A percentile compares a stretch with the other conserved stretches of the same genome.
Conservation (phyloP, 495 filamentous ascomycete species). For the Aspergillus affinis region DNA sequence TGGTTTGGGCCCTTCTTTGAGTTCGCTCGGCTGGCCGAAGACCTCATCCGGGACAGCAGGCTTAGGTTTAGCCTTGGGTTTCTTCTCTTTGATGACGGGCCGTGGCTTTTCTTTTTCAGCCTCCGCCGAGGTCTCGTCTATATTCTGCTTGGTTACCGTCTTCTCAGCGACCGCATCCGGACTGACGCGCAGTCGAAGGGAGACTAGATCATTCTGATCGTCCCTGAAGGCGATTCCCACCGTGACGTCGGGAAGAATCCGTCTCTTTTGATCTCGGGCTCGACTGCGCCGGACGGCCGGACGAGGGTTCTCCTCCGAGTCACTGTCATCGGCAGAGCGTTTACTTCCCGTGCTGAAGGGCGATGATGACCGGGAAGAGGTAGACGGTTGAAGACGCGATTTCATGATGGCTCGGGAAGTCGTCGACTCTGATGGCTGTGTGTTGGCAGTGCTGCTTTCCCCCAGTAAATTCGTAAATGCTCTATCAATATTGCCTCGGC, state of each 20-base stretch:
- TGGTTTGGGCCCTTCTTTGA: conserved; percentile 18
- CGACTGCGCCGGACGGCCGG: conserved; percentile 32
- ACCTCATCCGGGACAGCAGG: conserved; percentile 11
- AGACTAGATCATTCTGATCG: conserved; percentile 46
- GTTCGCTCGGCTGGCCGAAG: conserved; percentile 17
- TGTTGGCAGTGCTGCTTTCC: conserved; percentile 34
- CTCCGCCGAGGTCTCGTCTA: conserved; percentile 13
- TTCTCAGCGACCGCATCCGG: conserved; percentile 23
- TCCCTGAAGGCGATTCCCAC: conserved; percentile 49
- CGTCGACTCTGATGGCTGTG: conserved; percentile 24
- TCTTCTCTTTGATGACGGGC: conserved; percentile 10
- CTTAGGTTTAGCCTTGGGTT: conserved; percentile 11
- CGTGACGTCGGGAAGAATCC: conserved; percentile 44
- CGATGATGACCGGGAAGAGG: conserved; percentile 44
- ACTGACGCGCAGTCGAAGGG: conserved; percentile 42
- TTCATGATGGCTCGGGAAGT: conserved; percentile 34
- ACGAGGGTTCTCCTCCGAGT: conserved; percentile 38
- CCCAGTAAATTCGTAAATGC: conserved; percentile 60
- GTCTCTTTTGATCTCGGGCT: conserved; percentile 34
- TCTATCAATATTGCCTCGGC: conserved; percentile 58
- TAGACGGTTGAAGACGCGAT: conserved; percentile 36
- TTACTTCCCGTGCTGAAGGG: conserved; percentile 50
- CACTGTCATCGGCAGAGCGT: conserved; percentile 48
- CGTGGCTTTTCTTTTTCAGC: conserved; percentile 9
- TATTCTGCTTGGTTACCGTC: conserved; percentile 4